Evolutionary conservation across 495 filamentous ascomycete species (phyloP), one percentile per base, ranked within the genome.

Genomic region (Hypoxylon subgilvum): DNA sequence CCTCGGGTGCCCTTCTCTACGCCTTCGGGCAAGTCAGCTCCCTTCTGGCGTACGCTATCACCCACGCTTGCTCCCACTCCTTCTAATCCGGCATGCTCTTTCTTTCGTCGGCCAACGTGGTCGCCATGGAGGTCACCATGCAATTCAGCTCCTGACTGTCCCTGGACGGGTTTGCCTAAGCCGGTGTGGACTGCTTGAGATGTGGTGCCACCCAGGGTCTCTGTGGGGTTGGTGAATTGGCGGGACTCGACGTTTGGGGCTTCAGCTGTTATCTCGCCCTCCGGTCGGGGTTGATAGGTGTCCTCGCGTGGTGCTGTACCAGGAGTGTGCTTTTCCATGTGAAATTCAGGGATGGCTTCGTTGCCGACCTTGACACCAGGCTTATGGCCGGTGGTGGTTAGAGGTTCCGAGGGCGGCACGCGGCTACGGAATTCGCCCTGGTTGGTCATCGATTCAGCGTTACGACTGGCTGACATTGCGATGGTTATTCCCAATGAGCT

Each of bases 271-370:
- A 69, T 59, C 39, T 81, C 76, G 59, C 67, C 65, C 18, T 68
- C 65, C 9, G 79, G 58, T 62, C 86, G 81, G 7, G 88, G 83
- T 1, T 71, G 56, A 74, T 83, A 89, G 7, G 86, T 88, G 58
- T 74, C 64, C 54, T 83, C 77, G 1, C 72, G 65, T 0, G 89
- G 88, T 0, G 89, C 89, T 5, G 83, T 84, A 42, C 88, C 89
- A 0, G 86, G 69, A 0, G 86, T 75, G 30, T 84, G 72, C 13
- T 80, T 82, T 68, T 90, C 48, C 27, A 81, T 79, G 57, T 74
- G 72, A 77, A 88, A 91, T 62, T 87, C 87, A 36, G 84, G 83
- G 28, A 69, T 73, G 57, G 75, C 68, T 61, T 92, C 86, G 47
- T 75, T 75, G 50, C 83, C 84, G 42, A 82, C 77, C 52, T 82